Base-by-base conservation (phyloP, 306 rosid genomes). In the Trifolium subterraneum region DNA sequence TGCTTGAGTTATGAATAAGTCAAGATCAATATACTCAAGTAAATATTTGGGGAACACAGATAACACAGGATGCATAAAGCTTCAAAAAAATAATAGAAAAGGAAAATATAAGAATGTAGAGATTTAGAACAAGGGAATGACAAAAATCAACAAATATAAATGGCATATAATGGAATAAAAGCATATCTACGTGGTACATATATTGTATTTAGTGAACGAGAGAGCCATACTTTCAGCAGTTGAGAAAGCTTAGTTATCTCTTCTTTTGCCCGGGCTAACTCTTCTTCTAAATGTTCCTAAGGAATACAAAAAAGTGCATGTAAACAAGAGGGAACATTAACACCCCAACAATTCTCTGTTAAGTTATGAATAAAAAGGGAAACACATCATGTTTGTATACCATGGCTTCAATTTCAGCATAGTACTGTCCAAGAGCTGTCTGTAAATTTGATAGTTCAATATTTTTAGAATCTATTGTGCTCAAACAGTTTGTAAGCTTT, bases 321-420 rank as follows among this genome's bases (percentile, higher is more conserved):
- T 80, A 35, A 51, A 73, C 20, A 71, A 68, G 41, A 45, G 59
- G 44, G 47, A 42, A 41, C 10, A 25, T 41, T 41, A 41, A 65
- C 33, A 38, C 22, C 54, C 15, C 76, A 68, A 68, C 47, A 25
- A 52, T 50, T 76, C 33, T 66, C 44, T 5, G 31, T 39, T n/a
- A 48, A 31, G 52, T 25, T 18, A 41, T 36, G 15, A 19, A 65
- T 35, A 48, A 51, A 15, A 29, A 77, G 62, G 55, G 10, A 19
- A 33, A 19, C 2, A 27, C 25, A 31, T 15, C 29, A 36, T 11
- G 48, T 39, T 64, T 39, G 51, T 64, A 64, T 64, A 93, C 97
- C 98, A 89, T 91, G 13, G 92, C 96, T 84, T 93, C 97, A 80
- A 91, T 93, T 89, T 91, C 97, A 70, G 98, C 98, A 83, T 89